Base-by-base conservation (phyloP, 495 filamentous ascomycete species). In the Hyaloscypha hepaticicola region DNA sequence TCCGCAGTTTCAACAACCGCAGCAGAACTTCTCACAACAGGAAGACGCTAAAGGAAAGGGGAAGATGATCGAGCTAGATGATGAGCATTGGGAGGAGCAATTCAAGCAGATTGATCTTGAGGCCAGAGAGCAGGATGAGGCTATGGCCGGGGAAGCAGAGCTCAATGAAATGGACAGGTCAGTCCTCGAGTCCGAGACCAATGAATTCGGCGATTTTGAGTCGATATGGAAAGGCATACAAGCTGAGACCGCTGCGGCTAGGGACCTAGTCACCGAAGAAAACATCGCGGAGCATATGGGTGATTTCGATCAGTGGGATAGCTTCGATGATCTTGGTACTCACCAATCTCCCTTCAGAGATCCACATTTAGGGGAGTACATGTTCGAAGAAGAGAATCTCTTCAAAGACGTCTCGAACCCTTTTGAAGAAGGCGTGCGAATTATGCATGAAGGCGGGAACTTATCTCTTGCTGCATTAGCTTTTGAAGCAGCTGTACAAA, bases 401-500 rank as follows among this genome's bases (percentile, higher is more conserved):
- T 98, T 96, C 78, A 80, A 85, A 67, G 82, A 85, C 48, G 79
- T 91, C 49, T 77, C 74, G 45, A 90, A 96, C 66, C 91, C 95
- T 0, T 99, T 94, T 74, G 87, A 90, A 33, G 92, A 98, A 75
- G 95, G 95, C 50, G 82, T 96, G 62, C 87, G 89, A 69, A 96
- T 99, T 66, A 89, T 99, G 83, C 84, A 88, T 25, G 90, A 91
- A 68, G 93, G 93, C 38, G 96, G 96, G 7, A 98, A 97, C 74
- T 83, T 99, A 12, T 96, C 92, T 19, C 82, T 98, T 21, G 95
- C 95, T 22, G 92, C 96, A 2, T 82, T 99, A 26, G 95, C 96
- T n/a, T 99, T 99, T 68, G 95, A 99, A 77, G 91, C 95, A 21
- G 96, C 95, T 1, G 92, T 93, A 2, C 92, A 97, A 74, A 91